Evolutionary conservation across 1,139 yeast genomes (phyloP).

Genomic region (Suhomyces bribrorum): DNA sequence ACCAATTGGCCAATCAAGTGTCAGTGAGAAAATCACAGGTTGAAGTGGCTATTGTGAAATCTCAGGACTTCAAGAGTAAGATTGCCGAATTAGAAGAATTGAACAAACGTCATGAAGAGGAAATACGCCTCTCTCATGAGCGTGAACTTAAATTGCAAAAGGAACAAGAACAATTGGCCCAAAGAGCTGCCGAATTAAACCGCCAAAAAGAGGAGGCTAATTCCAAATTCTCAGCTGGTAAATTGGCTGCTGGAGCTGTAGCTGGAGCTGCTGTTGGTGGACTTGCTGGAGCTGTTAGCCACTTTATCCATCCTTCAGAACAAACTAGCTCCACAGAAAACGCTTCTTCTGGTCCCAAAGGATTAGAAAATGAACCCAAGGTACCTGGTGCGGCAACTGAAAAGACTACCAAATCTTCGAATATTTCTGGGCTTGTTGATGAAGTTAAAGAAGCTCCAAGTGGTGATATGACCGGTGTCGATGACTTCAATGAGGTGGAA

Average conservation of each 20-base stretch:
- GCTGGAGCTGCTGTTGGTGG: slow-evolving; percentile 30
- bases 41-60: slow-evolving; percentile 59
- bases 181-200: slow-evolving; percentile 30
- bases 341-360: slow-evolving; percentile 11
- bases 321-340: not conserved
- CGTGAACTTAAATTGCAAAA: slow-evolving; percentile 8
- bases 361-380: slow-evolving; percentile 27
- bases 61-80: slow-evolving; percentile 42
- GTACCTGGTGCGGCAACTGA: too few relatives aligned
- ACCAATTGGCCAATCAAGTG: slow-evolving; percentile 61
- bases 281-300: slow-evolving; percentile 21
- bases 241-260: slow-evolving; percentile 30
- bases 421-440: slow-evolving; percentile 23
- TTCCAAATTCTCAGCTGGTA: slow-evolving; percentile 22
- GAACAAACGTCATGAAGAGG: slow-evolving; percentile 26
- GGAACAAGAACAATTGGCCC: slow-evolving; percentile 7
- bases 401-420: too few relatives aligned
- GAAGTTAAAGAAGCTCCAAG: slow-evolving; percentile 28
- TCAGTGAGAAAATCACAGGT: slow-evolving; percentile 72
- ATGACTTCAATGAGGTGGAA: slow-evolving; percentile 20
- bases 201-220: slow-evolving; percentile 37
- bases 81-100: slow-evolving; percentile 30
- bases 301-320: slow-evolving; percentile 7
- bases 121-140: slow-evolving; percentile 19
- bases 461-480: slow-evolving; percentile 33